phyloP scores from a whole-genome alignment of 192 early-diverging fungal genomes.

The Backusella westeae region DNA sequence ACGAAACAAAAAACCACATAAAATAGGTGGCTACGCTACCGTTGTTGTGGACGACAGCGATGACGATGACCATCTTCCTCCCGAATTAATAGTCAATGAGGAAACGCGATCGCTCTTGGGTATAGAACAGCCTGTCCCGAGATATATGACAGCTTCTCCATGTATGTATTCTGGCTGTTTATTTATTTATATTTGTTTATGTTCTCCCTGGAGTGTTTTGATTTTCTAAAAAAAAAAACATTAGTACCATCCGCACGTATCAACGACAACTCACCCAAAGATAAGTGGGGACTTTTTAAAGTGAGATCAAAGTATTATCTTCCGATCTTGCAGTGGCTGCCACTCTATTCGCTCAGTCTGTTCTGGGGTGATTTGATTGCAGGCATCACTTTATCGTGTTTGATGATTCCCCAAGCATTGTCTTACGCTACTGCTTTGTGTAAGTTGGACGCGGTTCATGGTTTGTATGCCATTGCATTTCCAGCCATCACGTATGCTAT shows the following conservation, averaged over 20 bases:
- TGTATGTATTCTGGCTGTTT: constrained; percentile 1
- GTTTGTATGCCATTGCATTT: constrained; percentile 85
- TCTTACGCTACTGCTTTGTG: constrained; percentile 91
- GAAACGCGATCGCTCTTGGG: neutral
- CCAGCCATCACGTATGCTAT: constrained; percentile 84
- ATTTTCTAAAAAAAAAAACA: neutral
- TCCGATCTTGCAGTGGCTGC: constrained; percentile 92
- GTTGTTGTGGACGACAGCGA: constrained; percentile 20
- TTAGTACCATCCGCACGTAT: constrained; percentile 25
- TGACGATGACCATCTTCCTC: constrained; percentile 17
- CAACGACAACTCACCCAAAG: constrained; percentile 24
- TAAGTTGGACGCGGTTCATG: constrained; percentile 82
- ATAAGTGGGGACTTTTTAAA: constrained; percentile 41
- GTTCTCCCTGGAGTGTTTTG: neutral
- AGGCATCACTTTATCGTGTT: constrained; percentile 77
- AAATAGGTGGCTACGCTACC: neutral
- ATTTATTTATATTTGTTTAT: neutral
- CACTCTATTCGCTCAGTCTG: constrained; percentile 62
- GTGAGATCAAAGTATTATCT: constrained; percentile 88
- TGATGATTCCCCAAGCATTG: constrained; percentile 75
- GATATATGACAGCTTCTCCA: constrained; percentile 33
- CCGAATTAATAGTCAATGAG: constrained; percentile 15
- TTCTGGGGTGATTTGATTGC: constrained; percentile 80
- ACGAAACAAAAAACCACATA: neutral
- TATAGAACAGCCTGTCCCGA: constrained; percentile 11